These are phyloP conservation scores for Mycena citricolor DNA, from an alignment of 1,284 basidiomycete species.

Conservation along the genomic window DNA sequence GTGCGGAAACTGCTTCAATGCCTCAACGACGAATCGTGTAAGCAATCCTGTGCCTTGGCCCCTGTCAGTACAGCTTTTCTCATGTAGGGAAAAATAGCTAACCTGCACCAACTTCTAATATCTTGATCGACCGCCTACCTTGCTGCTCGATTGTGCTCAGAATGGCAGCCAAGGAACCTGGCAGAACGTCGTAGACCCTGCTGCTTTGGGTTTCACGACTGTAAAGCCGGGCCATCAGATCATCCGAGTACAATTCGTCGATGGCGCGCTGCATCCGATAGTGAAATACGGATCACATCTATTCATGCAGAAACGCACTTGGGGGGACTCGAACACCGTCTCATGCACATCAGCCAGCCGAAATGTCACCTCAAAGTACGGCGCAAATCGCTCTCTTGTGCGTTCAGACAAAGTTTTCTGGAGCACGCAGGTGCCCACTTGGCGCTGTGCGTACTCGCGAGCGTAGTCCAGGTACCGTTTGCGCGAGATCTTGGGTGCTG, in stretches of 20 bases:
- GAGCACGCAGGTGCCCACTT: background rate
- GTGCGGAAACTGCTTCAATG: background rate
- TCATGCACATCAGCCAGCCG: constrained; percentile 1
- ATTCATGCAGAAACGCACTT: too few species aligned
- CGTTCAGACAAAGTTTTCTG: background rate
- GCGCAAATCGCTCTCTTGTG: background rate
- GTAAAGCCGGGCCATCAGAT: background rate
- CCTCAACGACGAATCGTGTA: background rate
- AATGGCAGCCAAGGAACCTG: background rate
- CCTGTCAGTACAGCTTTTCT: too few species aligned
- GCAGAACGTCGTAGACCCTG: background rate
- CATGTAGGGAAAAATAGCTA: background rate
- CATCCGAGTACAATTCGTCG: background rate
- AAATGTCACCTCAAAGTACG: constrained; percentile 4
- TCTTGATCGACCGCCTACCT: constrained; percentile 8
- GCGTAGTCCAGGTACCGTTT: constrained; percentile 7
- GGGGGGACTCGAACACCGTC: constrained; percentile 3
- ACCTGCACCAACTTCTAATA: constrained; percentile 16
- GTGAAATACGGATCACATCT: too few species aligned
- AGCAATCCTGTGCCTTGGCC: constrained; percentile 2
- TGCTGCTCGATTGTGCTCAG: background rate
- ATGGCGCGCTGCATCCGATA: background rate
- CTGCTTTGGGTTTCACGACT: background rate
- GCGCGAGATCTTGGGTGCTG: background rate
- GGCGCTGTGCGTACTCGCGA: background rate